Percentiles rank a stretch among this genome's conserved stretches.
phyloP scores from a whole-genome alignment of 2,329 filamentous ascomycete species.

The Myriosclerotinia duriaeana region DNA sequence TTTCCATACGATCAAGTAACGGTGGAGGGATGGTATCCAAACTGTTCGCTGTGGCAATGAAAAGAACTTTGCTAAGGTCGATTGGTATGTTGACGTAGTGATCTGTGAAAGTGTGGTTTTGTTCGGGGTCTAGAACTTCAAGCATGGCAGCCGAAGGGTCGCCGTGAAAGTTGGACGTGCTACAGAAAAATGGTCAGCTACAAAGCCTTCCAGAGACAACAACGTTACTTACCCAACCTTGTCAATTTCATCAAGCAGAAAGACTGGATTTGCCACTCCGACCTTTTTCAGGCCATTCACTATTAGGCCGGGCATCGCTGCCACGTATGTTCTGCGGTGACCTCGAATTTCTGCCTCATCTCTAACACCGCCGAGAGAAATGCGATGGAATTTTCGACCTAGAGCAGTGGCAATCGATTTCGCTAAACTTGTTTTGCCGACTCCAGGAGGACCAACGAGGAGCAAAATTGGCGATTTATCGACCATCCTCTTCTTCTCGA shows the following conservation, averaged over 20 bases:
- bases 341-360: slow-evolving; percentile 97
- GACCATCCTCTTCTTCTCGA: slow-evolving; percentile 79
- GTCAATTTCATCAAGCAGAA: slow-evolving; percentile 96
- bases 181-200: slow-evolving; percentile 24
- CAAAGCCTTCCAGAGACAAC: not conserved
- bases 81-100: slow-evolving; percentile 96
- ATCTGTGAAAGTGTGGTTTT: slow-evolving; percentile 92
- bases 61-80: slow-evolving; percentile 92
- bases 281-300: slow-evolving; percentile 94
- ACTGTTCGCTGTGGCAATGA: slow-evolving; percentile 95
- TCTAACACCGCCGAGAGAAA: slow-evolving; percentile 90
- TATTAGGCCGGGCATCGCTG: slow-evolving; percentile 96
- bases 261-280: slow-evolving; percentile 90
- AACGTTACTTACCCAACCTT: slow-evolving; percentile 63
- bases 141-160: slow-evolving; percentile 97
- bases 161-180: slow-evolving; percentile 85
- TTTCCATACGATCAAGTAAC: slow-evolving; percentile 95
- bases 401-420: slow-evolving; percentile 90
- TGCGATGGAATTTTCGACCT: slow-evolving; percentile 93
- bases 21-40: slow-evolving; percentile 94
- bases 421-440: slow-evolving; percentile 93
- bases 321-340: slow-evolving; percentile 92
- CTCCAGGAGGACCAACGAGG: slow-evolving; percentile 87
- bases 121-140: slow-evolving; percentile 94
- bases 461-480: slow-evolving; percentile 97